phyloP scores from a whole-genome alignment of 306 rosid genomes.

The Castanea sativa region DNA sequence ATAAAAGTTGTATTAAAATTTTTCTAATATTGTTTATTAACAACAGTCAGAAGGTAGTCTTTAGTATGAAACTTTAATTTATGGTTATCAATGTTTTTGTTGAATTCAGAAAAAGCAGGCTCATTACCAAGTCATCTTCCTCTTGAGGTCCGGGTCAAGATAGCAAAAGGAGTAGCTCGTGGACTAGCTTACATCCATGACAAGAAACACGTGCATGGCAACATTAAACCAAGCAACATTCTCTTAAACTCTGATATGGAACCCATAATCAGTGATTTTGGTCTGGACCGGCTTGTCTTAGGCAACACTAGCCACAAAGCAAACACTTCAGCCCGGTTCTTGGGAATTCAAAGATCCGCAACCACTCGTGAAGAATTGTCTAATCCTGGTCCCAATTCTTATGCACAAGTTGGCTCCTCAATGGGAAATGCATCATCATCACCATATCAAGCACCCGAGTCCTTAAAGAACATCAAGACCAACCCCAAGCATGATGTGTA shows the following conservation, averaged over 20 bases:
- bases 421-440: conserved; percentile 10
- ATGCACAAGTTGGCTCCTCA: conserved; percentile 9
- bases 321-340: conserved; percentile 41
- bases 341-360: conserved; percentile 39
- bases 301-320: conserved; percentile 29
- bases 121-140: conserved; percentile 54
- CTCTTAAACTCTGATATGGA: conserved; percentile 64
- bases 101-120: conserved; percentile 54
- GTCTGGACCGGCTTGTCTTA: conserved; percentile 52
- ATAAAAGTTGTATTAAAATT: accelerated
- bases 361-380: conserved; percentile 22
- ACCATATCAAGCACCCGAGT: conserved; percentile 79
- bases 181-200: conserved; percentile 80
- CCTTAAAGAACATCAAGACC: conserved; percentile 53
- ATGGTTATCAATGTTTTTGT: background rate
- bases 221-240: conserved; percentile 73
- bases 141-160: conserved; percentile 57
- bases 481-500: conserved; percentile 81
- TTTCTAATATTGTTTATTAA: accelerated
- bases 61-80: too few relatives aligned
- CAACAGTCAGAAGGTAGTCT: accelerated
- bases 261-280: conserved; percentile 69
- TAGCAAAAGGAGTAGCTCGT: conserved; percentile 73
- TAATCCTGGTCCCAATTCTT: conserved; percentile 38
- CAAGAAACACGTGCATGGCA: conserved; percentile 85